Base-by-base conservation (phyloP, 768 basidiomycete species). In the Cubamyces sp. region DNA sequence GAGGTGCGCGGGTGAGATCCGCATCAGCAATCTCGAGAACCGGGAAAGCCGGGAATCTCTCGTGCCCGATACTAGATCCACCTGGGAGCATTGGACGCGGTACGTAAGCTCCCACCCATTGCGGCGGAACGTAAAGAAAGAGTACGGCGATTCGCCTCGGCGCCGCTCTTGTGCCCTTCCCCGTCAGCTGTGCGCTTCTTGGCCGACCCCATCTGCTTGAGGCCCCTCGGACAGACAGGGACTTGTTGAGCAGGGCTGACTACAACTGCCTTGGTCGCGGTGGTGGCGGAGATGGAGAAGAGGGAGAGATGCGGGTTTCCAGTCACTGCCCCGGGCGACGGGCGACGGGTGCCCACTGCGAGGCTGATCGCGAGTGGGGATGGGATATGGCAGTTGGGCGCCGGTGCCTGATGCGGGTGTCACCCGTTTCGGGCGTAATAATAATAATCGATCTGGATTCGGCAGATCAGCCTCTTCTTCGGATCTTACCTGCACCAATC, bases 11-110 rank as follows among this genome's bases (percentile, higher is more conserved):
- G 57, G 37, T 45, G 65, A 70, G 71, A 72, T 72, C 71, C 63
- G 41, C 65, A 70, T 70, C 67, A 69, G 46, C 57, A 66, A 72
- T 70, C 71, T 72, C 52, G 60, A 68, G 69, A 69, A 70, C 68
- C 68, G 69, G 63, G 65, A 52, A 48, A 55, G 48, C 68, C 68
- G 69, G 71, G 67, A 70, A 72, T 70, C 71, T 72, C 57, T 65
- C 59, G 57, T 62, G 64, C 71, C 71, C 71, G 71, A 72, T 72
- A 65, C 65, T 60, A 67, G 69, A 69, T 68, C 68, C 68, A 66
- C 50, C 45, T 47, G 19, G 28, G 49, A 30, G 48, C 25, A 30
- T 34, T 34, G 5, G n/a, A 23, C 48, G n/a, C 25, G 21, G 54
- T 69, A 69, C 68, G 68, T 69, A 69, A 71, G 19, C 54, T 60